A percentile compares a stretch with the other conserved stretches of the same genome.
phyloP scores from a whole-genome alignment of 1,284 basidiomycete genomes.

The Pterula multifida region DNA sequence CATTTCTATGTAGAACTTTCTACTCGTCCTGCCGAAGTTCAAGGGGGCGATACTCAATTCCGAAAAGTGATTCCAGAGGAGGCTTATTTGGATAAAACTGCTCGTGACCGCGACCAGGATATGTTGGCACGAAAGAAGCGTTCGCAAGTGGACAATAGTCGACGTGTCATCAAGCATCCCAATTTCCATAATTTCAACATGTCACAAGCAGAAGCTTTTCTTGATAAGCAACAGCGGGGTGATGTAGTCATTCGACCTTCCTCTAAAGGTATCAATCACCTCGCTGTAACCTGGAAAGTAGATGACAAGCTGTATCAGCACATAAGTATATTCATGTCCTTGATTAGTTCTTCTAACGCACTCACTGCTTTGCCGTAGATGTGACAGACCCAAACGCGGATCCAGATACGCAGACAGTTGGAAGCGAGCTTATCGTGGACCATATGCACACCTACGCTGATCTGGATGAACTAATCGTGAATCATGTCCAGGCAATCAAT shows the following conservation, averaged over 20 bases:
- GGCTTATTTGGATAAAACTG: conserved; percentile 55
- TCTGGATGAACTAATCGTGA: conserved; percentile 95
- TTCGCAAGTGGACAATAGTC: conserved; percentile 63
- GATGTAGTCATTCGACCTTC: conserved; percentile 95
- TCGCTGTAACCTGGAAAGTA: conserved; percentile 99
- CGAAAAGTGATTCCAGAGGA: conserved; percentile 52
- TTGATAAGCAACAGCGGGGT: conserved; percentile 86
- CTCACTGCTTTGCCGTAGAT: conserved; percentile 35
- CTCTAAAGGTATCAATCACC: conserved; percentile 86
- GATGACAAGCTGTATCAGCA: conserved; percentile 96
- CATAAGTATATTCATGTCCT: conserved; percentile 50
- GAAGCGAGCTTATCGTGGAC: conserved; percentile 74
- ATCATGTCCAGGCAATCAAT: conserved; percentile 92
- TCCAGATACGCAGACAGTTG: conserved; percentile 53
- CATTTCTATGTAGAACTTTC: conserved; percentile 71
- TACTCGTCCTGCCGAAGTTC: conserved; percentile 60
- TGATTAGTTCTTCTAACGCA: conserved; percentile 2
- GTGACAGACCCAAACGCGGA: conserved; percentile 81
- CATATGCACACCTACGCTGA: conserved; percentile 82
- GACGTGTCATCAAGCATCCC: conserved; percentile 93
- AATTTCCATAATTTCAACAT: conserved; percentile 97
- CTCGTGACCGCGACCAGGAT: conserved; percentile 61
- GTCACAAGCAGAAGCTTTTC: conserved; percentile 78
- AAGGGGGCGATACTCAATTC: conserved; percentile 51
- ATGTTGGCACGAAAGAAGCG: conserved; percentile 76